These are phyloP conservation scores for Clonostachys chloroleuca DNA, from an alignment of 2,329 filamentous ascomycete species.

Conservation along the genomic window DNA sequence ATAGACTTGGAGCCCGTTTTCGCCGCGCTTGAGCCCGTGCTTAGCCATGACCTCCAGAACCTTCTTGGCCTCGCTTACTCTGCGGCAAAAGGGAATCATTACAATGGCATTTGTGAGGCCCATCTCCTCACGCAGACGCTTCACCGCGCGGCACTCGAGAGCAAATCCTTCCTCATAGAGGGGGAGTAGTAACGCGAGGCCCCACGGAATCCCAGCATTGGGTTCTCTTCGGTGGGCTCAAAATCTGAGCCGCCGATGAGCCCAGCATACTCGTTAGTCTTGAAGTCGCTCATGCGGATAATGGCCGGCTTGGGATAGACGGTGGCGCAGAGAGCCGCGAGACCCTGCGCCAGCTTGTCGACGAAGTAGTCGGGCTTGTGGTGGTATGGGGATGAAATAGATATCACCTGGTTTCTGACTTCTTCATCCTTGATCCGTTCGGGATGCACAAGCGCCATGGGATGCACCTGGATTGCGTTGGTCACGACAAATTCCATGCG, in stretches of 20 bases:
- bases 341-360: constrained; percentile 25
- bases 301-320: constrained; percentile 29
- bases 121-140: constrained; percentile 26
- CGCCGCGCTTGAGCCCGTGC: constrained; percentile 27
- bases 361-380: constrained; percentile 30
- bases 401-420: constrained; percentile 15
- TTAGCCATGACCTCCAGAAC: constrained; percentile 26
- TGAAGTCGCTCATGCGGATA: constrained; percentile 32
- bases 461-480: constrained; percentile 27
- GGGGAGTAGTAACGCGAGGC: constrained; percentile 33
- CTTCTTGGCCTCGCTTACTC: constrained; percentile 22
- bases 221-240: constrained; percentile 30
- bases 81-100: constrained; percentile 32
- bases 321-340: constrained; percentile 27
- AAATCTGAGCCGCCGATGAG: constrained; percentile 31
- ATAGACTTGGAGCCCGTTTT: constrained; percentile 27
- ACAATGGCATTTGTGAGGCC: constrained; percentile 28
- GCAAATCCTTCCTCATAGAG: constrained; percentile 29
- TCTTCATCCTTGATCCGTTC: constrained; percentile 18
- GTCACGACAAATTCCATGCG: constrained; percentile 32
- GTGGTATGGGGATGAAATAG: constrained; percentile 20
- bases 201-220: constrained; percentile 33
- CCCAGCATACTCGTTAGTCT: constrained; percentile 31
- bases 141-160: constrained; percentile 29
- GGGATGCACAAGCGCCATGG: constrained; percentile 26